phyloP scores from a whole-genome alignment of 1,284 basidiomycete species.

The Naganishia albida region DNA sequence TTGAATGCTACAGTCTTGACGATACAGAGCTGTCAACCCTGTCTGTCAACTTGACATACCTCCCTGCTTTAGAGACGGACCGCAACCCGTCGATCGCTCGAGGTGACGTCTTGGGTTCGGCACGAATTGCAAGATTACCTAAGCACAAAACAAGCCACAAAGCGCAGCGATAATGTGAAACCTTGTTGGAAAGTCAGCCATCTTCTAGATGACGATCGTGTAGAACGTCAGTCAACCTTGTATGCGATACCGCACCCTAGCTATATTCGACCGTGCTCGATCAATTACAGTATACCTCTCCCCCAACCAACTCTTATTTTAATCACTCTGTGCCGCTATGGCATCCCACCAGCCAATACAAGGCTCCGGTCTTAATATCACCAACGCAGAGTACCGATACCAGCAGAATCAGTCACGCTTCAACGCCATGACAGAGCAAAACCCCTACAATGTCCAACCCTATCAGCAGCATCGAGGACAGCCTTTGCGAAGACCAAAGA shows the following conservation, averaged over 20 bases:
- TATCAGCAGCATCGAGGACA: constrained; percentile 11
- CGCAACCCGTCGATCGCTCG: no score
- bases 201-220: constrained; percentile 18
- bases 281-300: no score
- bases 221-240: not conserved
- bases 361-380: constrained; percentile 20
- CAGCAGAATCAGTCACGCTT: constrained; percentile 9
- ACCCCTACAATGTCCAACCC: not conserved
- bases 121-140: not conserved
- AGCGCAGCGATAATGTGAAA: constrained; percentile 23
- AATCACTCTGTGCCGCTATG: not conserved
- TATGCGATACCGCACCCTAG: no score
- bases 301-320: no score
- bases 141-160: not conserved
- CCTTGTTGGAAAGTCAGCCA: constrained; percentile 19
- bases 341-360: not conserved
- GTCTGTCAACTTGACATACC: no score
- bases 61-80: no score
- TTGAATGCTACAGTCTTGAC: not conserved
- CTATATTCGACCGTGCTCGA: not conserved
- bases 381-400: constrained; percentile 19
- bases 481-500: constrained; percentile 33
- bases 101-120: constrained; percentile 11
- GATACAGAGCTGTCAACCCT: no score
- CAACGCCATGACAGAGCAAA: not conserved